Percentiles rank a stretch among this genome's conserved stretches.
These are phyloP conservation scores for Nigrospora oryzae DNA, from an alignment of 2,329 filamentous ascomycete species.

Conservation along the genomic window DNA sequence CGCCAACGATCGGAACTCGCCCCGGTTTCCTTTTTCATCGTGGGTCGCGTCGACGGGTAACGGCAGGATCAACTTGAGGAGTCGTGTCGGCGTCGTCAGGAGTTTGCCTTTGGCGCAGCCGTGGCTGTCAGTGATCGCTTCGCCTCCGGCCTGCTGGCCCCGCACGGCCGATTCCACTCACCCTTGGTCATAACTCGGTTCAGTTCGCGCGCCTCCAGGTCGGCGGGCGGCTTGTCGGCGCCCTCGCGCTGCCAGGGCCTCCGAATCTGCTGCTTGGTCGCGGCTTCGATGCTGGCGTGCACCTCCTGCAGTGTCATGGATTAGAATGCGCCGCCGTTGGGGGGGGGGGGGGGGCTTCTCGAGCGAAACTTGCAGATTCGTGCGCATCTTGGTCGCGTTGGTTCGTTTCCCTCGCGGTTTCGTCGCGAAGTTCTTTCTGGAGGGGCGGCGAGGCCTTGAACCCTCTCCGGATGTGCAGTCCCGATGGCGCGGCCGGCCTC, in stretches of 20 bases:
- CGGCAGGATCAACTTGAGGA: conserved; percentile 64
- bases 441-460: too few relatives aligned
- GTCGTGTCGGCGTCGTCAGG: conserved; percentile 60
- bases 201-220: conserved; percentile 30
- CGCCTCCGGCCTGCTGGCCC: background rate
- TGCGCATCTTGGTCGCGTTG: conserved; percentile 16
- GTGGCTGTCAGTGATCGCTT: background rate
- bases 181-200: conserved; percentile 55
- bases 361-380: conserved; percentile 7
- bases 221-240: conserved; percentile 47
- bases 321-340: too few relatives aligned
- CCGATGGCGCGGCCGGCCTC: too few relatives aligned
- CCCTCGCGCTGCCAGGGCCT: conserved; percentile 58
- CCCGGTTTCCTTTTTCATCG: conserved; percentile 38
- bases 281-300: conserved; percentile 21
- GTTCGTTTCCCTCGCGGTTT: conserved; percentile 16
- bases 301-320: conserved; percentile 12
- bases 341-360: too few relatives aligned
- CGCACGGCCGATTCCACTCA: conserved; percentile 15
- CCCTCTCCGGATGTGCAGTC: too few relatives aligned
- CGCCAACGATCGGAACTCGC: conserved; percentile 22
- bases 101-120: conserved; percentile 48
- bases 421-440: conserved; percentile 9
- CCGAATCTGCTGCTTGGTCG: conserved; percentile 44
- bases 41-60: conserved; percentile 45